These are phyloP conservation scores for Daedalea quercina DNA, from an alignment of 768 basidiomycete genomes.

Conservation along the genomic window DNA sequence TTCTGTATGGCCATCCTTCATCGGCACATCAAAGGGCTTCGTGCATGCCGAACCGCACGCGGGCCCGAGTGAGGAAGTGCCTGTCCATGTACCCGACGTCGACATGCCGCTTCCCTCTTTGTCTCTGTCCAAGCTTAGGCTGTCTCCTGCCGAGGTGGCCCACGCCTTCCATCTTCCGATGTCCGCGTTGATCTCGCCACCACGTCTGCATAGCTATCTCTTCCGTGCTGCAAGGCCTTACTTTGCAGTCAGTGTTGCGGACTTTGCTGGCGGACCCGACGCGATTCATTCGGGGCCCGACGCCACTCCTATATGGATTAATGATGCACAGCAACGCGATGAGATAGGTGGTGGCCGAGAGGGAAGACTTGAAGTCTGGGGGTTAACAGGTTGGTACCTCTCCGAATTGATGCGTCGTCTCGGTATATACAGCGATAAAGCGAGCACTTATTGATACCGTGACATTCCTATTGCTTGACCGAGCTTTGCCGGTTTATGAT, in stretches of 20 bases:
- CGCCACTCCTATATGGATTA: conserved; percentile 24
- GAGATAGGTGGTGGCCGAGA: conserved; percentile 36
- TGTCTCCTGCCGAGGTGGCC: conserved; percentile 61
- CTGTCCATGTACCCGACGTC: neutral
- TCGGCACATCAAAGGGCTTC: conserved; percentile 24
- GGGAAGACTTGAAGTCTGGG: conserved; percentile 68
- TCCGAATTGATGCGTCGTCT: conserved; percentile 52
- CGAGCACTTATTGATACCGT: neutral
- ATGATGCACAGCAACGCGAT: conserved; percentile 29
- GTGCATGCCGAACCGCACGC: conserved; percentile 14
- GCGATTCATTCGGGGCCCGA: conserved; percentile 10
- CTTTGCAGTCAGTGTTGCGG: conserved; percentile 62
- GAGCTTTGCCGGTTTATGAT: too few species aligned
- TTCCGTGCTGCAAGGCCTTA: conserved; percentile 58
- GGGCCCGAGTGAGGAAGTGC: neutral
- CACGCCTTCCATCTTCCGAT: conserved; percentile 69
- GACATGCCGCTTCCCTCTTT: conserved; percentile 56
- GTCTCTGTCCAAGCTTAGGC: conserved; percentile 40
- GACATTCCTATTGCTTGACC: neutral
- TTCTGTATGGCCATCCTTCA: neutral
- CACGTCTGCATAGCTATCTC: conserved; percentile 40
- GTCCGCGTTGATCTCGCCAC: conserved; percentile 36
- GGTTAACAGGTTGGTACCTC: conserved; percentile 81
- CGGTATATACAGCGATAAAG: conserved; percentile 34
- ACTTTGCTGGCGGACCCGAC: conserved; percentile 30